Evolutionary conservation across 495 filamentous ascomycete genomes (phyloP).

Genomic region (Trichodelitschia bisporula): DNA sequence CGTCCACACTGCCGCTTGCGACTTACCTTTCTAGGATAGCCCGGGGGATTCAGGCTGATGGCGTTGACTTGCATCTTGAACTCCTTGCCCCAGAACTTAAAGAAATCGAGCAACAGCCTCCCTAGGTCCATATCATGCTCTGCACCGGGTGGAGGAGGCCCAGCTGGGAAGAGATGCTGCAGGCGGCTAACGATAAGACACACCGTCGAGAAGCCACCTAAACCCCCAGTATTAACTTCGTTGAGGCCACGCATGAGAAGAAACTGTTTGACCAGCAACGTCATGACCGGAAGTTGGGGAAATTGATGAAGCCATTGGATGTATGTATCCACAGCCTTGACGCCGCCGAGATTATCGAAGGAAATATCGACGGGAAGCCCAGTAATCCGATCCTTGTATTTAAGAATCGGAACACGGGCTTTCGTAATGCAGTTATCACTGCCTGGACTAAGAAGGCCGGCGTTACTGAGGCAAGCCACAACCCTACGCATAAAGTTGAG

Average conservation of each 20-base stretch:
- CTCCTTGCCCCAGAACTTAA: constrained; percentile 64
- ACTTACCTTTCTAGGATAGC: constrained; percentile 45
- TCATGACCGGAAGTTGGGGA: constrained; percentile 61
- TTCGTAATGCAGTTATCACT: constrained; percentile 34
- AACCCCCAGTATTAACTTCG: constrained; percentile 67
- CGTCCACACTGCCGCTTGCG: constrained; percentile 9
- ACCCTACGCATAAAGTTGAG: constrained; percentile 11
- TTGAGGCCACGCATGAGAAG: constrained; percentile 71
- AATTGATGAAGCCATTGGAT: constrained; percentile 48
- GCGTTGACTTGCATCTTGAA: constrained; percentile 42
- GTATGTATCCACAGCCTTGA: constrained; percentile 58
- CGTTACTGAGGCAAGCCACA: constrained; percentile 26
- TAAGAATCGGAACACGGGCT: constrained; percentile 83
- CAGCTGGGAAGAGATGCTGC: constrained; percentile 44
- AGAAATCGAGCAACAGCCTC: constrained; percentile 56
- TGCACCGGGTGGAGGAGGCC: constrained; percentile 25
- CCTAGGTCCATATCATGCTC: constrained; percentile 41
- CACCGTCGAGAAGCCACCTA: constrained; percentile 86
- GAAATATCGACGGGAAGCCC: constrained; percentile 68
- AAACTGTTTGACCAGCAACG: constrained; percentile 78
- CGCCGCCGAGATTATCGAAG: constrained; percentile 71
- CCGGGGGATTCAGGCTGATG: constrained; percentile 50
- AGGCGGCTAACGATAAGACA: constrained; percentile 79
- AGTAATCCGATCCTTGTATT: constrained; percentile 53
- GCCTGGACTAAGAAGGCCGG: constrained; percentile 20